A percentile compares a stretch with the other conserved stretches of the same genome.
These are phyloP conservation scores for Sordariomycetes sp. DNA, from an alignment of 2,329 filamentous ascomycete species.

Conservation along the genomic window DNA sequence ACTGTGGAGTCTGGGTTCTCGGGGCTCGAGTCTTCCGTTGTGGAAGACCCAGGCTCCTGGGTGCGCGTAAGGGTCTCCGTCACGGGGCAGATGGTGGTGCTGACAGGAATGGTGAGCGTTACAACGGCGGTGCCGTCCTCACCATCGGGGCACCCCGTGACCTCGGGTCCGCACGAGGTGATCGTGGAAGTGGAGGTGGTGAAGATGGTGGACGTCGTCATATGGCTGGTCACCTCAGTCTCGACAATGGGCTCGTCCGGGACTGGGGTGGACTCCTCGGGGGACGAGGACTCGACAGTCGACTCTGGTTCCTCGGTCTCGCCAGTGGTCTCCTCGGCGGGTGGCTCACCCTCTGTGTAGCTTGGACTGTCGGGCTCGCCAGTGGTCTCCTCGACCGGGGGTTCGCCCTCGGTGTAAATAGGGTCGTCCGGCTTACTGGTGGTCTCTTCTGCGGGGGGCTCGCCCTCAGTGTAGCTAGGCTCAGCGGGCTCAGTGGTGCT, in stretches of 20 bases:
- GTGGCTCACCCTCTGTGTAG: constrained; percentile 6
- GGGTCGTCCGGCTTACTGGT: neutral
- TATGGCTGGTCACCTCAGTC: constrained; percentile 22
- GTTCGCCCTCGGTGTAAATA: too few relatives aligned
- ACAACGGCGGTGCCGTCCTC: constrained; percentile 32
- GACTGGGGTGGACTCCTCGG: constrained; percentile 6
- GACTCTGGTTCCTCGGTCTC: constrained; percentile 9
- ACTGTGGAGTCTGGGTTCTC: constrained; percentile 24
- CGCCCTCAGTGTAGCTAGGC: too few relatives aligned
- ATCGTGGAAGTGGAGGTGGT: constrained; percentile 37
- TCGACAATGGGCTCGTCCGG: neutral
- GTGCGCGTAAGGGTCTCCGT: constrained; percentile 40
- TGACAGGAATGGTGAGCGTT: constrained; percentile 43
- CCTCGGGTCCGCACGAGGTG: constrained; percentile 33
- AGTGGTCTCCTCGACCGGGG: neutral
- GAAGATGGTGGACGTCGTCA: constrained; percentile 38
- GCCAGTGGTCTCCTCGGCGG: constrained; percentile 8
- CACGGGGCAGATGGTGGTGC: constrained; percentile 51
- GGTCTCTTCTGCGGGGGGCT: neutral
- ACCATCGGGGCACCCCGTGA: constrained; percentile 40
- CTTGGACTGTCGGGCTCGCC: constrained; percentile 8
- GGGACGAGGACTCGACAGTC: constrained; percentile 7
- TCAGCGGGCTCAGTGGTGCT: too few relatives aligned
- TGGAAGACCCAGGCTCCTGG: constrained; percentile 13
- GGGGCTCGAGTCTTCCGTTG: constrained; percentile 6